These are phyloP conservation scores for Eucalyptus fibrosa DNA, from an alignment of 345 rosid genomes.

Conservation along the genomic window DNA sequence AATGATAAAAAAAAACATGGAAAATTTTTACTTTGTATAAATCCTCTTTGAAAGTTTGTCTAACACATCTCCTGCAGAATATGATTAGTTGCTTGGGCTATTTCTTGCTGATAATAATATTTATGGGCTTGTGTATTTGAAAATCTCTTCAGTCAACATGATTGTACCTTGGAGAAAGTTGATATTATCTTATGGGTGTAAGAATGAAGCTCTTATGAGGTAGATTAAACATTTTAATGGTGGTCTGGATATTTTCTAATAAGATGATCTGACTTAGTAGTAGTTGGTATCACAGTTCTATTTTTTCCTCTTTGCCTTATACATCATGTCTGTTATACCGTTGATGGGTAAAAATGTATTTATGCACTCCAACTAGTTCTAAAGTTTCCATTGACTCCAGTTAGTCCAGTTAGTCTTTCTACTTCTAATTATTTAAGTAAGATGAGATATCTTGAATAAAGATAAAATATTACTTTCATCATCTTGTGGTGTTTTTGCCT, in stretches of 20 bases:
- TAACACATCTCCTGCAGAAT: too few relatives aligned
- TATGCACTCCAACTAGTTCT: neutral
- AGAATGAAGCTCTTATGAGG: too few relatives aligned
- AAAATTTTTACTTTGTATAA: too few relatives aligned
- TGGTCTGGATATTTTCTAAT: too few relatives aligned
- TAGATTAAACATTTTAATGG: too few relatives aligned
- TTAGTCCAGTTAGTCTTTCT: neutral
- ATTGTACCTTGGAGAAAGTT: too few relatives aligned
- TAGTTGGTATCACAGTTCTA: neutral
- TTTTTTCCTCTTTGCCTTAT: neutral
- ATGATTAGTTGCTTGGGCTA: too few relatives aligned
- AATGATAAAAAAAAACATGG: neutral
- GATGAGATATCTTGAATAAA: neutral
- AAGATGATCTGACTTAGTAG: rapidly evolving
- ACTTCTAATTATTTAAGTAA: neutral
- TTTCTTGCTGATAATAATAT: too few relatives aligned
- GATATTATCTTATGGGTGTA: too few relatives aligned
- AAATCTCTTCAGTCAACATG: rapidly evolving
- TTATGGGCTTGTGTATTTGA: too few relatives aligned
- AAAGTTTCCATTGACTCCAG: rapidly evolving
- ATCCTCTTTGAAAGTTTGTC: too few relatives aligned
- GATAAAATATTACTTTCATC: neutral
- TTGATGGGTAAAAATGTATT: neutral
- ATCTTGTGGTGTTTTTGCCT: neutral
- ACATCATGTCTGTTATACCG: rapidly evolving